Conservation (phyloP, 306 rosid genomes). For the Begonia masoniana region DNA sequence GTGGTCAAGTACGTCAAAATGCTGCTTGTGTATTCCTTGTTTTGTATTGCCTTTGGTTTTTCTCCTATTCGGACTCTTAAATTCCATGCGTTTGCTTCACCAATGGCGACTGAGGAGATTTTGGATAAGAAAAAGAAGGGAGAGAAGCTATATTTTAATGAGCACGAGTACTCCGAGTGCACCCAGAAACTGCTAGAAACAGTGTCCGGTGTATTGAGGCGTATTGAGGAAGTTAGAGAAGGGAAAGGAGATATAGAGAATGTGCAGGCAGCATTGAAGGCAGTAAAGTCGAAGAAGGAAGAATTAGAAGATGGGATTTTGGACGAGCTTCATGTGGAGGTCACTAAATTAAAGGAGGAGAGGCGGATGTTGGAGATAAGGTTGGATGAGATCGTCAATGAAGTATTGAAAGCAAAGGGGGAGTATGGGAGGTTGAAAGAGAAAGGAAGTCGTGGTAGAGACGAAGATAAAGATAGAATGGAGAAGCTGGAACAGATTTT, state of each 20-base stretch:
- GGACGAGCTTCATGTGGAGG: slow-evolving; percentile 31
- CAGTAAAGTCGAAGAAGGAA: slow-evolving; percentile 44
- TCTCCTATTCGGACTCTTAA: slow-evolving; percentile 28
- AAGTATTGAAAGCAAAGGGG: slow-evolving; percentile 24
- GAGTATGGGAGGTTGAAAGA: slow-evolving; percentile 25
- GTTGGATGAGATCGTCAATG: slow-evolving; percentile 27
- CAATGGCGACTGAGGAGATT: slow-evolving; percentile 11
- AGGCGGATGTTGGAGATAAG: slow-evolving; percentile 22
- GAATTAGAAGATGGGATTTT: slow-evolving; percentile 31
- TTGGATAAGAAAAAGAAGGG: slow-evolving; percentile 10
- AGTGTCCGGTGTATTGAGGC: slow-evolving; percentile 31
- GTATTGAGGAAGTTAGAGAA: slow-evolving; percentile 39
- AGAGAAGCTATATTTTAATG: slow-evolving; percentile 11
- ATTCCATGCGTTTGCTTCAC: slow-evolving; percentile 32
- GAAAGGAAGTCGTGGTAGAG: slow-evolving; percentile 14
- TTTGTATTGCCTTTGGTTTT: slow-evolving; percentile 50
- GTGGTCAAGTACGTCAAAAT: slow-evolving; percentile 18
- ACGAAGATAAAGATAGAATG: slow-evolving; percentile 25
- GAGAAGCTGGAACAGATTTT: slow-evolving; percentile 32
- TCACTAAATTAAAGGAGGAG: slow-evolving; percentile 33
- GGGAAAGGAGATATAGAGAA: slow-evolving; percentile 27
- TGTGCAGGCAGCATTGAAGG: slow-evolving; percentile 38
- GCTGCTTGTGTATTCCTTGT: slow-evolving; percentile 25
- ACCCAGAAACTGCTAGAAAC: slow-evolving; percentile 40
- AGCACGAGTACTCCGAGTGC: slow-evolving; percentile 35